phyloP scores from a whole-genome alignment of 805 yeast genomes.

The Kodamaea laetipori region DNA sequence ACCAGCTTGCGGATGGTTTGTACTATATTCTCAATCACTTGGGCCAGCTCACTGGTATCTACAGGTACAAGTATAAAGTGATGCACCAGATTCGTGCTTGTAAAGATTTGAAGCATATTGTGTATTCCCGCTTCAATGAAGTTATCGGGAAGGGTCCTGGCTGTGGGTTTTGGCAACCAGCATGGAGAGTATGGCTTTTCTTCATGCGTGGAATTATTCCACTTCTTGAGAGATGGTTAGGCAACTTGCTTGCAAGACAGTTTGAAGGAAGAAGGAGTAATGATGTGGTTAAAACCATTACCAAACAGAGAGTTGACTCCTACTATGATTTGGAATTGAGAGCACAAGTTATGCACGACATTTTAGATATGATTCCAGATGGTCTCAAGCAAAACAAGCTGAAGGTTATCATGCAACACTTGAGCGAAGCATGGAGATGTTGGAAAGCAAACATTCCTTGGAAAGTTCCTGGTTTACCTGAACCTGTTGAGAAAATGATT shows the following conservation, averaged over 20 bases:
- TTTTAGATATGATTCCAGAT: conserved; percentile 95
- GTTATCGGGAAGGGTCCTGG: conserved; percentile 98
- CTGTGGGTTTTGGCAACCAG: conserved; percentile 99
- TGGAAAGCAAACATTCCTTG: conserved; percentile 99
- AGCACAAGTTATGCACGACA: conserved; percentile 94
- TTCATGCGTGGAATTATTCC: conserved; percentile 93
- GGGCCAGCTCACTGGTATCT: conserved; percentile 95
- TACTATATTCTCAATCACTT: conserved; percentile 88
- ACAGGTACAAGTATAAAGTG: conserved; percentile 93
- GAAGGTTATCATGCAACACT: conserved; percentile 84
- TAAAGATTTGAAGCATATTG: conserved; percentile 90
- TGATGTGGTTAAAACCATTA: conserved; percentile 89
- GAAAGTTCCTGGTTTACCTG: conserved; percentile 96
- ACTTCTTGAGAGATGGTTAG: conserved; percentile 90
- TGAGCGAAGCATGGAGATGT: conserved; percentile 98
- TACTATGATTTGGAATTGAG: conserved; percentile 91
- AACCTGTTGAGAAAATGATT: conserved; percentile 82
- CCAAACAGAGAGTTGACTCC: conserved; percentile 94
- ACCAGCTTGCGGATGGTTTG: conserved; percentile 91
- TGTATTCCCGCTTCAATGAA: conserved; percentile 80
- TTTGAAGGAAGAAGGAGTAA: conserved; percentile 94
- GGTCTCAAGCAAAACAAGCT: conserved; percentile 87
- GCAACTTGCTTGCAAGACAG: conserved; percentile 86
- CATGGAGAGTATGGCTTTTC: conserved; percentile 96
- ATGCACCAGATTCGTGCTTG: conserved; percentile 98